Conservation (phyloP, 495 filamentous ascomycete genomes). For the Aspergillus campestris region DNA sequence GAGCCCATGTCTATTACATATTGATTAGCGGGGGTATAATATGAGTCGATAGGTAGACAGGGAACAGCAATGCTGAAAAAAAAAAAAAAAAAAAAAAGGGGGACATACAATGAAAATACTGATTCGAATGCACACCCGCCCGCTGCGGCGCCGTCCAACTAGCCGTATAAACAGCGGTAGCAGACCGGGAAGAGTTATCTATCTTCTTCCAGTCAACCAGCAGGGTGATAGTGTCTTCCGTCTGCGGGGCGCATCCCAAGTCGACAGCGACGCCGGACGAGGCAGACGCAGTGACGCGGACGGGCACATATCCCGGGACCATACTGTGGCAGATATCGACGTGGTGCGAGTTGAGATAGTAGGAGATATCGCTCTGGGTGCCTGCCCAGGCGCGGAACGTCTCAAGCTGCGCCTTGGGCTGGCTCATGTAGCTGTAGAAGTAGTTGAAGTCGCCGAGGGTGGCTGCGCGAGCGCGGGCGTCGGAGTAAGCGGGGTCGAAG, state of each 20-base stretch:
- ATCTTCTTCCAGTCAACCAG: slow-evolving; percentile 81
- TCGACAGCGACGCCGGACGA: slow-evolving; percentile 61
- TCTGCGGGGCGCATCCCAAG: slow-evolving; percentile 68
- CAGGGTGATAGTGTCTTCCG: slow-evolving; percentile 89
- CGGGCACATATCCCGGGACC: slow-evolving; percentile 72
- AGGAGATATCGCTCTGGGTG: slow-evolving; percentile 82
- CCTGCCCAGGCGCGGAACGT: slow-evolving; percentile 97
- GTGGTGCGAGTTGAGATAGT: slow-evolving; percentile 93
- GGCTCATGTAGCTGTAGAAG: slow-evolving; percentile 95
- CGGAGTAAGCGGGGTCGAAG: slow-evolving; percentile 85
- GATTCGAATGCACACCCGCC: slow-evolving; percentile 87
- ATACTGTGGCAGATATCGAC: slow-evolving; percentile 86
- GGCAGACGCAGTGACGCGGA: slow-evolving; percentile 69
- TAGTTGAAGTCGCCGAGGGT: slow-evolving; percentile 89
- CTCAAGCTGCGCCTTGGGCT: slow-evolving; percentile 86
- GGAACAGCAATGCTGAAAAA: too few relatives aligned
- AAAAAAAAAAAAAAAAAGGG: neutral
- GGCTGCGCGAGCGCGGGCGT: slow-evolving; percentile 65
- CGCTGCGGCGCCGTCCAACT: slow-evolving; percentile 90
- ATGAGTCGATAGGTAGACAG: too few relatives aligned
- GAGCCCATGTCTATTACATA: slow-evolving; percentile 55
- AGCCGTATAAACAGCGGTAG: slow-evolving; percentile 88
- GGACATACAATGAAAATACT: slow-evolving; percentile 77
- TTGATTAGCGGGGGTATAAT: too few relatives aligned
- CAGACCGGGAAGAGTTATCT: slow-evolving; percentile 53